Evolutionary conservation across 2,329 filamentous ascomycete genomes (phyloP).

Genomic region (Fusarium sp.): DNA sequence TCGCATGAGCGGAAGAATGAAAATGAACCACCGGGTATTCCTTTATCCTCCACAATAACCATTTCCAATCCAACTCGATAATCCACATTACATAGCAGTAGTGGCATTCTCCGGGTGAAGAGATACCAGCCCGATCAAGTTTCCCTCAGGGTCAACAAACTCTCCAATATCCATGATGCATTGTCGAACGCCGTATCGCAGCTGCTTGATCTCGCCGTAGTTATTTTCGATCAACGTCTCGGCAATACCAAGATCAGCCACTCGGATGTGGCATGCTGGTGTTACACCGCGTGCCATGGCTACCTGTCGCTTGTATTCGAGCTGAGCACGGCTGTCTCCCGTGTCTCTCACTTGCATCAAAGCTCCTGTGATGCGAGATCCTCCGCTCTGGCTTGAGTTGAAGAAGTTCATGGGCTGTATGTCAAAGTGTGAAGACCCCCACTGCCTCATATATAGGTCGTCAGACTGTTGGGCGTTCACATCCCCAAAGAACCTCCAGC

Average conservation of each 20-base stretch:
- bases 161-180: constrained; percentile 43
- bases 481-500: constrained; percentile 39
- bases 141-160: constrained; percentile 43
- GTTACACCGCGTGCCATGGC: constrained; percentile 26
- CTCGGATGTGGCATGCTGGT: constrained; percentile 38
- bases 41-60: constrained; percentile 33
- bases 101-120: constrained; percentile 37
- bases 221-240: constrained; percentile 38
- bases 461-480: constrained; percentile 28
- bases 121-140: constrained; percentile 40
- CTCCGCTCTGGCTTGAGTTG: constrained; percentile 21
- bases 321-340: constrained; percentile 17
- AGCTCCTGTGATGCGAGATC: constrained; percentile 32
- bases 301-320: constrained; percentile 26
- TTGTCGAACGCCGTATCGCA: constrained; percentile 39
- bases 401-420: constrained; percentile 42
- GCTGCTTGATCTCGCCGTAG: constrained; percentile 34
- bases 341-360: constrained; percentile 29
- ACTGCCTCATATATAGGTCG: constrained; percentile 28
- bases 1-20: constrained; percentile 23
- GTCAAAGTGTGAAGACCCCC: constrained; percentile 40
- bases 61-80: neutral
- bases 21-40: constrained; percentile 34
- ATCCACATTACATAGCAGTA: constrained; percentile 13
- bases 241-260: constrained; percentile 37